These are phyloP conservation scores for Penicillium silybi DNA, from an alignment of 495 filamentous ascomycete species.

Conservation along the genomic window DNA sequence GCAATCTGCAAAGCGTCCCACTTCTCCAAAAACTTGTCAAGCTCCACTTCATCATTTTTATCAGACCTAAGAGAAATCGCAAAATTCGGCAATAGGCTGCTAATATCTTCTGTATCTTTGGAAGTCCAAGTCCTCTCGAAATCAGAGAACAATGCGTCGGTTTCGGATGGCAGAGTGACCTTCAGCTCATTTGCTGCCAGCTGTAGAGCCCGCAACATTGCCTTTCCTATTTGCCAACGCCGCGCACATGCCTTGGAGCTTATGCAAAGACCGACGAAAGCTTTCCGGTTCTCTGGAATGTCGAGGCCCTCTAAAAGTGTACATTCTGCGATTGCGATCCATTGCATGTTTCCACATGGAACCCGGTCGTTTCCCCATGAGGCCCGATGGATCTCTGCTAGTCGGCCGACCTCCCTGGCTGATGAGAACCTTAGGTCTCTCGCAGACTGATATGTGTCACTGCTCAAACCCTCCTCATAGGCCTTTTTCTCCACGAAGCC, in stretches of 20 bases:
- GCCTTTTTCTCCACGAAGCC: not conserved
- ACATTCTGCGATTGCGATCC: conserved; percentile 14
- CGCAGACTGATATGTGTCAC: no score
- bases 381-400: not conserved
- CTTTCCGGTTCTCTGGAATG: conserved; percentile 12
- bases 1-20: conserved; percentile 20
- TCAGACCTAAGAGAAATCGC: not conserved
- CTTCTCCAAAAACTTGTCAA: conserved; percentile 26
- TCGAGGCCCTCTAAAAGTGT: conserved; percentile 26
- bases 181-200: conserved; percentile 20
- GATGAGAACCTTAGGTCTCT: no score
- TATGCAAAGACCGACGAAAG: conserved; percentile 27
- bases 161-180: conserved; percentile 24
- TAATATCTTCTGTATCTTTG: conserved; percentile 16
- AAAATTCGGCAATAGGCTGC: conserved; percentile 30
- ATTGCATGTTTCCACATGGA: not conserved
- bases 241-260: conserved; percentile 18
- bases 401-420: no score
- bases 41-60: not conserved
- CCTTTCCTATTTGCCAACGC: conserved; percentile 24
- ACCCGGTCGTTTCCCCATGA: not conserved
- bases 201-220: conserved; percentile 28
- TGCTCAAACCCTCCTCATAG: no score
- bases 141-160: conserved; percentile 23
- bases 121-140: conserved; percentile 22